Evolutionary conservation across 2,329 filamentous ascomycete species (phyloP), one percentile per base, ranked within the genome.

Genomic region (Xylaria sp.): DNA sequence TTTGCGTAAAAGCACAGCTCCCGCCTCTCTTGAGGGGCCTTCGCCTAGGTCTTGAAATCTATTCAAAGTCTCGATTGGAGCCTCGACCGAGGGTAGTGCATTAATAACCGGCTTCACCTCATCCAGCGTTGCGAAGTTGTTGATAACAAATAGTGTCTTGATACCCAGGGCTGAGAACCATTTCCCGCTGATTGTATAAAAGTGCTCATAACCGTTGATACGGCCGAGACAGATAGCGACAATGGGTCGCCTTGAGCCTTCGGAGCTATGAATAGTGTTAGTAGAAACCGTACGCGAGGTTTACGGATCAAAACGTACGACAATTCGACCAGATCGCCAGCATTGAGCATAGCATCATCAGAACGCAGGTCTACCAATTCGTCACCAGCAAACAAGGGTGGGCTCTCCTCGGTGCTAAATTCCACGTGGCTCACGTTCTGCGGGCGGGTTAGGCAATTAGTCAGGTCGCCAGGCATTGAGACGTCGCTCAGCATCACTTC

Each of bases 171-270:
- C 82, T 9, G 82, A 82, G 75, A 87, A 84, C 79, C 83, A 84
- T 72, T 83, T 84, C 70, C 87, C 87, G 18, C 82, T 84, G 71
- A 77, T 82, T 36, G 85, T 83, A 75, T 88, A 89, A 75, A 85
- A 88, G 75, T 89, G 86, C 71, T 87, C 81, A 51, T 83, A 79
- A 20, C 83, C 83, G 48, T 85, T 82, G 71, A 86, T 82, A 62
- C 79, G 82, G 15, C 86, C 86, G 8, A 90, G 79, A 71, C 85
- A 88, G 54, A 90, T 76, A 13, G 83, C 87, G 54, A 89, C 79
- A 18, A 87, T 70, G 4, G 84, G 83, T 23, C 83, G 78, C 31
- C 85, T 80, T 12, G 82, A 83, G n/a, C 79, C 77, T 9, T 78
- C 72, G 36, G 77, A 77, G 43, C 80, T 81, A 52, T 10, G 39